These are phyloP conservation scores for Cyberlindnera maclurae DNA, from an alignment of 805 yeast species.

Conservation along the genomic window DNA sequence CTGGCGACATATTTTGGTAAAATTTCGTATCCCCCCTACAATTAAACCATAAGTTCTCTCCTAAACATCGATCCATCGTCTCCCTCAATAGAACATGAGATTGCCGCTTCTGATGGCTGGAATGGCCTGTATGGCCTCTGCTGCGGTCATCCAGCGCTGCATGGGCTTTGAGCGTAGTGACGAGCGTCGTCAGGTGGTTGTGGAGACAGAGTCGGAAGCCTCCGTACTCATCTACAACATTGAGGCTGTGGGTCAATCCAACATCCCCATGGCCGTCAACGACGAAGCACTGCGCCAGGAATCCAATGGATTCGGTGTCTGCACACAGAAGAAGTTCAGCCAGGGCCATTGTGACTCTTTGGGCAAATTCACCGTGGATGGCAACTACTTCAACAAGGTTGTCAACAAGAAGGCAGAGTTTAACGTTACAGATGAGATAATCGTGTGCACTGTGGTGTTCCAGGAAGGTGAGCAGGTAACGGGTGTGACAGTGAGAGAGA, in stretches of 20 bases:
- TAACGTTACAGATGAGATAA: slow-evolving; percentile 2
- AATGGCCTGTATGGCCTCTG: slow-evolving; percentile 1
- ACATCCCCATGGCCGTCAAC: slow-evolving; percentile 9
- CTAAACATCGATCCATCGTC: no score
- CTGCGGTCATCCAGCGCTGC: slow-evolving; percentile 7
- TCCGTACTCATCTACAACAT: slow-evolving; percentile 10
- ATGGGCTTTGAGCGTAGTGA: slow-evolving; percentile 6
- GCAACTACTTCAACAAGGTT: slow-evolving; percentile 3
- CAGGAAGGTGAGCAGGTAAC: slow-evolving; percentile 10
- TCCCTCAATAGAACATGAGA: background rate
- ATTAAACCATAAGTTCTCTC: no score
- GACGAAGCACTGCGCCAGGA: slow-evolving; percentile 4
- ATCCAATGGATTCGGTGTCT: slow-evolving; percentile 9
- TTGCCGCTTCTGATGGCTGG: background rate
- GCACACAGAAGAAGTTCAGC: slow-evolving; percentile 8
- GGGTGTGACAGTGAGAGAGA: slow-evolving; percentile 3
- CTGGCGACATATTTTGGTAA: no score
- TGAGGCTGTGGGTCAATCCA: slow-evolving; percentile 6
- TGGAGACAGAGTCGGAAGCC: slow-evolving; percentile 2
- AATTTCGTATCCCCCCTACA: no score
- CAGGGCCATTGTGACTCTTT: slow-evolving; percentile 8
- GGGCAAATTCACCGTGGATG: slow-evolving; percentile 9
- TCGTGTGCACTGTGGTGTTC: slow-evolving; percentile 9
- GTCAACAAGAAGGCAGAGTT: background rate
- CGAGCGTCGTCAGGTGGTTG: background rate